Percentiles rank a stretch among this genome's conserved stretches.
These are phyloP conservation scores for Ceratocystis albifundus DNA, from an alignment of 2,329 filamentous ascomycete species.

Conservation along the genomic window DNA sequence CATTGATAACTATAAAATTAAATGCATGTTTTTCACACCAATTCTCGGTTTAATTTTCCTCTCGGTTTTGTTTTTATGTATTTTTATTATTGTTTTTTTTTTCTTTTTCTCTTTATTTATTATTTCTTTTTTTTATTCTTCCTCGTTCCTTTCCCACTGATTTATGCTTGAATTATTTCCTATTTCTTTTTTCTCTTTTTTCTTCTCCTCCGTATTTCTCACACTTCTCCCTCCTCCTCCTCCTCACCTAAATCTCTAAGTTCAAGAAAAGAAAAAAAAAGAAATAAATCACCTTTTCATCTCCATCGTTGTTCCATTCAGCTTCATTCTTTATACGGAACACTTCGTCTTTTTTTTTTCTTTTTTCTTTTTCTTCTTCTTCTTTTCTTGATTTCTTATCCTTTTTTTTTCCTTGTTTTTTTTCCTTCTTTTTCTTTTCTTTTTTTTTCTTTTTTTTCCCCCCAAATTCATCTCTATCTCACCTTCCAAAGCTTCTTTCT, in stretches of 20 bases:
- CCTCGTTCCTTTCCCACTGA: constrained; percentile 13
- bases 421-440: background rate
- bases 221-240: background rate
- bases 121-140: constrained; percentile 18
- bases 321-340: constrained; percentile 3
- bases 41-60: background rate
- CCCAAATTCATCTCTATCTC: no score
- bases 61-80: background rate
- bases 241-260: background rate
- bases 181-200: no score
- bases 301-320: constrained; percentile 4
- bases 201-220: constrained; percentile 13
- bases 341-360: background rate
- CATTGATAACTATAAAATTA: background rate
- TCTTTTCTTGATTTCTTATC: no score
- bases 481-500: background rate
- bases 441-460: background rate
- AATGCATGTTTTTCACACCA: background rate
- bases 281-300: no score
- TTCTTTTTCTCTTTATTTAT: constrained; percentile 14
- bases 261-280: background rate
- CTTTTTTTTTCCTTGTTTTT: background rate
- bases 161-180: constrained; percentile 1
- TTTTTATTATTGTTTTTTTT: background rate
- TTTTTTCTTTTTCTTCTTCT: background rate